A percentile compares a stretch with the other conserved stretches of the same genome.
Evolutionary conservation across 352 stramenopile genomes (phyloP).

Genomic region (Globisporangium iwayamae): DNA sequence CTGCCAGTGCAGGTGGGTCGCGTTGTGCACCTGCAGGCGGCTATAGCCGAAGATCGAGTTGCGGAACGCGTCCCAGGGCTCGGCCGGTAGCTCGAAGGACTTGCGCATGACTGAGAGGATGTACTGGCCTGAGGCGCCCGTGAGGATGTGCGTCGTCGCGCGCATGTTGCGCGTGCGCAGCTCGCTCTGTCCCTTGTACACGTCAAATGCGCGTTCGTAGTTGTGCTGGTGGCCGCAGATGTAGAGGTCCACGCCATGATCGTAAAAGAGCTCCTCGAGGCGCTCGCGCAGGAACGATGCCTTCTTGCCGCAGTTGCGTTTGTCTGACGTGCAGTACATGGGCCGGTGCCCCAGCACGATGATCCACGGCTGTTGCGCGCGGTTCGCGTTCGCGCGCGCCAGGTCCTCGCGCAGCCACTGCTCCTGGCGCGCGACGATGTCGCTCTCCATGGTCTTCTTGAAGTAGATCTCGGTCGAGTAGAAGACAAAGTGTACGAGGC

Average conservation of each 20-base stretch:
- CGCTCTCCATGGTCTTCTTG: slow-evolving; percentile 48
- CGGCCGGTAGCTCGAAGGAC: slow-evolving; percentile 54
- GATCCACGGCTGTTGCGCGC: slow-evolving; percentile 67
- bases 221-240: slow-evolving; percentile 90
- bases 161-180: slow-evolving; percentile 75
- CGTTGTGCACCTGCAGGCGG: slow-evolving; percentile 79
- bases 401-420: slow-evolving; percentile 67
- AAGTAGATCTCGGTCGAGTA: slow-evolving; percentile 90
- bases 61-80: slow-evolving; percentile 79
- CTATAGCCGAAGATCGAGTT: slow-evolving; percentile 89
- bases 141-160: slow-evolving; percentile 87
- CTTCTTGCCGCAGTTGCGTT: slow-evolving; percentile 64
- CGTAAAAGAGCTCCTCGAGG: slow-evolving; percentile 80
- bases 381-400: slow-evolving; percentile 55
- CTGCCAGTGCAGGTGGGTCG: slow-evolving; percentile 87
- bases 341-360: slow-evolving; percentile 83
- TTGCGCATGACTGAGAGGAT: slow-evolving; percentile 78
- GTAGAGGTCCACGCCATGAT: slow-evolving; percentile 84
- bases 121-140: slow-evolving; percentile 84
- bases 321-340: slow-evolving; percentile 87
- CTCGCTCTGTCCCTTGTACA: slow-evolving; percentile 64
- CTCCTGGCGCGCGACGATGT: slow-evolving; percentile 57
- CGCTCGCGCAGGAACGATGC: slow-evolving; percentile 52
- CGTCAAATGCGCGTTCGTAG: slow-evolving; percentile 85
- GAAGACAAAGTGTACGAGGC: slow-evolving; percentile 84